These are phyloP conservation scores for Pestalotiopsis fici DNA, from an alignment of 2,329 filamentous ascomycete genomes.

Conservation along the genomic window DNA sequence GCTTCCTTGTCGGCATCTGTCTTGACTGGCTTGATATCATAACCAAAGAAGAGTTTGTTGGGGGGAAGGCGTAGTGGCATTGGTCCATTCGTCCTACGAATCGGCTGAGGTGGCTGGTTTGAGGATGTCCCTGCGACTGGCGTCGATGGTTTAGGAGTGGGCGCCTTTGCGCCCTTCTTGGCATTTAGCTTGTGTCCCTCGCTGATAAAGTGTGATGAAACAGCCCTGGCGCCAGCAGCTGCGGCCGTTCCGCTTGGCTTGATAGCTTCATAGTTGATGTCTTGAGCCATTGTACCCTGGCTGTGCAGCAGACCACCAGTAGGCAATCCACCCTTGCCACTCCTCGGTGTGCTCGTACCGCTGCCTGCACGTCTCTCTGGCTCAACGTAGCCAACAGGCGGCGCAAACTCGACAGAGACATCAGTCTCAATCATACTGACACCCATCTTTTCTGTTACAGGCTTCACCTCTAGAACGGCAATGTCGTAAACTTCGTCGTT, in stretches of 20 bases:
- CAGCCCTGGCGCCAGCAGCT: constrained; percentile 45
- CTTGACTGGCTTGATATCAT: constrained; percentile 86
- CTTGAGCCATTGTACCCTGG: constrained; percentile 92
- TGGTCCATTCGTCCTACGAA: constrained; percentile 69
- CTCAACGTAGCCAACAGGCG: constrained; percentile 92
- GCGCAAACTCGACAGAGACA: constrained; percentile 92
- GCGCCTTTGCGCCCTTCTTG: constrained; percentile 78
- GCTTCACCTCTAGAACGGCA: constrained; percentile 91
- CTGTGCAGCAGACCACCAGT: constrained; percentile 75
- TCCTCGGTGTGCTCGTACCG: constrained; percentile 85
- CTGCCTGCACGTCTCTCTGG: constrained; percentile 65
- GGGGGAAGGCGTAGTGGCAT: constrained; percentile 82
- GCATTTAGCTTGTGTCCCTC: constrained; percentile 80
- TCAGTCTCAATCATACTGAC: constrained; percentile 97
- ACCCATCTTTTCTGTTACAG: constrained; percentile 76
- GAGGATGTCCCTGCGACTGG: constrained; percentile 64
- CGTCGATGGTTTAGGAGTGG: constrained; percentile 72
- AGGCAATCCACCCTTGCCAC: constrained; percentile 62
- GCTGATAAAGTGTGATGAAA: constrained; percentile 74
- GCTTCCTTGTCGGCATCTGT: constrained; percentile 72
- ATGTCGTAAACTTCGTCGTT: constrained; percentile 94
- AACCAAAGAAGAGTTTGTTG: constrained; percentile 96
- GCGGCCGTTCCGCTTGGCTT: constrained; percentile 73
- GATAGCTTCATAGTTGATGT: constrained; percentile 95
- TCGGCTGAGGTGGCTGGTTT: constrained; percentile 34